Base-by-base conservation (phyloP, 495 filamentous ascomycete genomes). In the Jackrogersella multiformis region DNA sequence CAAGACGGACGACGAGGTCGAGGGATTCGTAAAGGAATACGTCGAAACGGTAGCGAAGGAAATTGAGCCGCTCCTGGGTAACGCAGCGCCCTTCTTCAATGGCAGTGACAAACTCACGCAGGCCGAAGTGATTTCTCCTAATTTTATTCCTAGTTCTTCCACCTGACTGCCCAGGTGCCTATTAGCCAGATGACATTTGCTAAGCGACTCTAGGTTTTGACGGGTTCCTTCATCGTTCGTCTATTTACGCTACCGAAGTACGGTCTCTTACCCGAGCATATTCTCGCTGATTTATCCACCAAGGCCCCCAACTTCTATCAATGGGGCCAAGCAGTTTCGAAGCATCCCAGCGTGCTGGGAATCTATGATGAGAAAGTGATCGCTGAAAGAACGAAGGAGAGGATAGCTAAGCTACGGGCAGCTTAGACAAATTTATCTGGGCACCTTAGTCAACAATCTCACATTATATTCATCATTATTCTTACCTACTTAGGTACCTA, bases 11-110 rank as follows among this genome's bases (percentile, higher is more conserved):
- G 81, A 82, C 36, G 82, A 84, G 56, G 74, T 72, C 15, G 60
- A 64, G 0, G 51, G 64, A 1, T 61, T 81, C 8, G 64, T 64
- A 9, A 80, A 81, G 23, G 78, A 83, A 26, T 77, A 82, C 30
- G 63, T 90, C 4, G 82, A 80, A 8, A 79, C 79, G 3, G 74
- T 91, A 15, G 82, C 85, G 49, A 93, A 89, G 76, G 90, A 96
- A 68, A 77, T 97, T 53, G 91, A 92, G 77, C 90, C 90, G 1
- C 73, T 90, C 24, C 76, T 97, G 21, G 74, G 77, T 6, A 85
- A 87, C 54, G 89, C 88, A 5, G 82, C 72, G 0, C 93, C 92
- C 0, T 96, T 90, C 79, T 97, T 95, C 78, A 89, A 88, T n/a
- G 93, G 92, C 0, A 89, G 87, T 56, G 80, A 88, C 51, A 88